phyloP scores from a whole-genome alignment of 176 grass and related monocot genomes.

The Olyra latifolia region DNA sequence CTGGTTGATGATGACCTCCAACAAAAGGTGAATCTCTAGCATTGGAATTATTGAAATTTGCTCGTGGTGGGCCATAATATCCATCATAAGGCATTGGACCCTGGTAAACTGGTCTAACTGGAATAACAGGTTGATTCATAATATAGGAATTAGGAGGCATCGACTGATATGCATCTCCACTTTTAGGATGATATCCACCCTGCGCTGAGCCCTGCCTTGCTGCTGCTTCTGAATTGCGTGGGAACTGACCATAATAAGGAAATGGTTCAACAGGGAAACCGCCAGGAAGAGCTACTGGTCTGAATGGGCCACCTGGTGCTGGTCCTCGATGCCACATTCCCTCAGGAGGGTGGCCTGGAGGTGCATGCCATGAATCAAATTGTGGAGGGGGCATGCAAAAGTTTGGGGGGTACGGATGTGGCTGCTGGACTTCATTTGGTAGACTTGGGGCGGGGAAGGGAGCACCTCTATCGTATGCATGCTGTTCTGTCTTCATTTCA shows the following conservation, averaged over 20 bases:
- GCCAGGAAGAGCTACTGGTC: conserved; percentile 49
- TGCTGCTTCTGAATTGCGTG: conserved; percentile 56
- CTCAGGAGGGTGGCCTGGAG: conserved; percentile 65
- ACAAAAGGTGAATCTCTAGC: conserved; percentile 51
- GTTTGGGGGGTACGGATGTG: conserved; percentile 50
- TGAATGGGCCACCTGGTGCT: conserved; percentile 55
- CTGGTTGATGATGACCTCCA: conserved; percentile 53
- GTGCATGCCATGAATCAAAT: conserved; percentile 72
- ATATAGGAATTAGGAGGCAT: conserved; percentile 64
- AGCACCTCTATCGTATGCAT: conserved; percentile 37
- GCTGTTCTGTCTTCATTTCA: conserved; percentile 58
- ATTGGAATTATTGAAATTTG: conserved; percentile 53
- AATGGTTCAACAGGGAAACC: conserved; percentile 69
- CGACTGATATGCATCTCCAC: conserved; percentile 56
- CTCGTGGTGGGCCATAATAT: conserved; percentile 60
- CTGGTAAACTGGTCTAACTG: conserved; percentile 66
- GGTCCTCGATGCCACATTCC: conserved; percentile 74
- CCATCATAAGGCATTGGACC: conserved; percentile 67
- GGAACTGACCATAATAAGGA: conserved; percentile 67
- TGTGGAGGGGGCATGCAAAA: conserved; percentile 48
- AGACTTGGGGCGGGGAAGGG: conserved; percentile 32
- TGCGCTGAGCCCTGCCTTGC: conserved; percentile 44
- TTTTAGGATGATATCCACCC: conserved; percentile 58
- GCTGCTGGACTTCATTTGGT: conserved; percentile 42
- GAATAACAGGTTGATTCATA: conserved; percentile 69